phyloP scores from a whole-genome alignment of 306 rosid genomes.

The Corylus avellana region DNA sequence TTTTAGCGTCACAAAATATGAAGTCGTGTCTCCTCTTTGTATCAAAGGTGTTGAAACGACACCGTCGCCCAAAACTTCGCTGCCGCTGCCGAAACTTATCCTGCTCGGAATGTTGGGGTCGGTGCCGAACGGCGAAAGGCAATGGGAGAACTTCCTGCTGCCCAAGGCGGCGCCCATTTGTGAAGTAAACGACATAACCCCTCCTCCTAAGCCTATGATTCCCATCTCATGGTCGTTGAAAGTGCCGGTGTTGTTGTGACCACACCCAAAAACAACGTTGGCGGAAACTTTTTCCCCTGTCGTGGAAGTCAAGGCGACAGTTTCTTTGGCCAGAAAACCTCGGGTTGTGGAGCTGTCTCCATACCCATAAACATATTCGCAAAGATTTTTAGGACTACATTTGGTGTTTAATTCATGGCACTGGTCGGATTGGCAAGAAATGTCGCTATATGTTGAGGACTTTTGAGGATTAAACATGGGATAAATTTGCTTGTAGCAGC shows the following conservation, averaged over 20 bases:
- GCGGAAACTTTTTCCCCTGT: conserved; percentile 24
- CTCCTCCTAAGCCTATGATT: conserved; percentile 55
- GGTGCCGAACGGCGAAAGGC: conserved; percentile 54
- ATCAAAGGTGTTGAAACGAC: conserved; percentile 55
- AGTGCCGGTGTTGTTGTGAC: conserved; percentile 47
- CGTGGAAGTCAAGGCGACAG: conserved; percentile 30
- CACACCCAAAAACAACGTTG: conserved; percentile 54
- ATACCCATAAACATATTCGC: conserved; percentile 46
- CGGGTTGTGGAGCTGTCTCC: conserved; percentile 38
- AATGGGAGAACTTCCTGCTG: conserved; percentile 51
- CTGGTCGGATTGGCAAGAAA: conserved; percentile 45
- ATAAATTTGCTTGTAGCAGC: conserved; percentile 48
- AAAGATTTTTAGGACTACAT: conserved; percentile 44
- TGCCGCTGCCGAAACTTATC: conserved; percentile 51
- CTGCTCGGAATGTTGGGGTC: conserved; percentile 43
- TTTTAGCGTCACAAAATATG: conserved; percentile 50
- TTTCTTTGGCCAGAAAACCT: conserved; percentile 50
- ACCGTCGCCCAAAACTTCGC: conserved; percentile 53
- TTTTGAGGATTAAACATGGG: conserved; percentile 46
- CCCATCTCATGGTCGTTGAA: conserved; percentile 67
- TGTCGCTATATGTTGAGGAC: conserved; percentile 41
- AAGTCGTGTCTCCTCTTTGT: conserved; percentile 39
- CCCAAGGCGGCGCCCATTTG: conserved; percentile 46
- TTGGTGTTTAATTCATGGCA: conserved; percentile 32
- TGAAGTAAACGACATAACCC: conserved; percentile 55